Conservation (phyloP, 2,329 filamentous ascomycete genomes). For the Proliferodiscus dingleyae region DNA sequence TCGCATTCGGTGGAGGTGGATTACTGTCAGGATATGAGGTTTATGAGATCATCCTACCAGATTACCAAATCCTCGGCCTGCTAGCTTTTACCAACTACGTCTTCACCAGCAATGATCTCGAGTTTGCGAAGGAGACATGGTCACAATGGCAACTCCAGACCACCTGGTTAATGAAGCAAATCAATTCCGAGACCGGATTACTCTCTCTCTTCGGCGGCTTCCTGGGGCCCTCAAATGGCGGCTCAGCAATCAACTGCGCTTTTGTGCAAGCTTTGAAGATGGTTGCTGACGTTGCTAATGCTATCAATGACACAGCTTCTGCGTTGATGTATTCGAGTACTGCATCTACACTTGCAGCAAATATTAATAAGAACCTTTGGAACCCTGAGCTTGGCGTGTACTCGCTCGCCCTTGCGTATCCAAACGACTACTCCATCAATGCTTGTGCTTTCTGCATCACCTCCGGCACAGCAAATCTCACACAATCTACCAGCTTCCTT, state of each 20-base stretch:
- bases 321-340: conserved; percentile 22
- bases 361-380: conserved; percentile 33
- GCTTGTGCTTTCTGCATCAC: conserved; percentile 33
- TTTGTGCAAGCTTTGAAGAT: conserved; percentile 1
- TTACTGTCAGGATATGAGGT: too few relatives aligned
- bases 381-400: conserved; percentile 30
- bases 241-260: too few relatives aligned
- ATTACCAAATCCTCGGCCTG: conserved; percentile 23
- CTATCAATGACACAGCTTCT: conserved; percentile 27
- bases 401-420: conserved; percentile 26
- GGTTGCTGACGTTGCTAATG: too few relatives aligned
- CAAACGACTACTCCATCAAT: conserved; percentile 31
- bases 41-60: too few relatives aligned
- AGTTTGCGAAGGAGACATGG: too few relatives aligned
- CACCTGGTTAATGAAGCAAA: too few relatives aligned
- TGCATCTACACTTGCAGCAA: conserved; percentile 21
- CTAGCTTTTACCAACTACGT: conserved; percentile 17
- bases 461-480: conserved; percentile 31
- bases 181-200: too few relatives aligned
- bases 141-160: too few relatives aligned
- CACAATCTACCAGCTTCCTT: conserved; percentile 29
- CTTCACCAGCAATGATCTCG: too few relatives aligned
- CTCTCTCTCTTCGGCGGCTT: too few relatives aligned
- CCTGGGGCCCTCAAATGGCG: too few relatives aligned
- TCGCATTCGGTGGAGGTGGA: too few relatives aligned